phyloP scores from a whole-genome alignment of 2,329 filamentous ascomycete genomes.

The Pseudogymnoascus sp. region DNA sequence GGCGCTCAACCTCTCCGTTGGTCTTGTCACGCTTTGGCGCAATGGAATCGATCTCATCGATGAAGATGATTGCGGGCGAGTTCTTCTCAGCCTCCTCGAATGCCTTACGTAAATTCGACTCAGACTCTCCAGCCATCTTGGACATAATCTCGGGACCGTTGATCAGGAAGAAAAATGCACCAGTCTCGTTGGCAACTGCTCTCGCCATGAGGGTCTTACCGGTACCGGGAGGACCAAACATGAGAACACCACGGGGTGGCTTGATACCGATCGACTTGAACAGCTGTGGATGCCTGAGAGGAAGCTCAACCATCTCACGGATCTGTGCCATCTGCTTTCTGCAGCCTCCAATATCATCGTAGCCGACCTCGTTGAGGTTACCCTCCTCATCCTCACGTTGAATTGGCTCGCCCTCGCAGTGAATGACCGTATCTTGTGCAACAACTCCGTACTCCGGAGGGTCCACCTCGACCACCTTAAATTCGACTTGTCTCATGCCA shows the following conservation, averaged over 20 bases:
- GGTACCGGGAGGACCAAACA: slow-evolving; percentile 94
- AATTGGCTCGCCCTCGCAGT: slow-evolving; percentile 95
- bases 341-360: slow-evolving; percentile 98
- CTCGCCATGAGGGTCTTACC: slow-evolving; percentile 99
- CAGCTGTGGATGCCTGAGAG: slow-evolving; percentile 90
- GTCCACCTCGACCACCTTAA: slow-evolving; percentile 98
- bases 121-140: slow-evolving; percentile 99
- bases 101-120: slow-evolving; percentile 96
- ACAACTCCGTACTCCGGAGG: slow-evolving; percentile 98
- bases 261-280: slow-evolving; percentile 99
- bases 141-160: slow-evolving; percentile 99
- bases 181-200: slow-evolving; percentile 97
- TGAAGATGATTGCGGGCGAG: slow-evolving; percentile 98
- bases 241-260: slow-evolving; percentile 93
- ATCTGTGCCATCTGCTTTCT: slow-evolving; percentile 99
- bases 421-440: slow-evolving; percentile 96
- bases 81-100: slow-evolving; percentile 99
- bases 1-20: slow-evolving; percentile 95
- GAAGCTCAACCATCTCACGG: slow-evolving; percentile 94
- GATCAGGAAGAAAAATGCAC: slow-evolving; percentile 98
- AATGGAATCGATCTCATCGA: slow-evolving; percentile 98
- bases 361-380: slow-evolving; percentile 97
- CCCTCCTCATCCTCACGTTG: slow-evolving; percentile 98
- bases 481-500: slow-evolving; percentile 98
- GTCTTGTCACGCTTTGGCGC: slow-evolving; percentile 99